Evolutionary conservation across 306 rosid genomes (phyloP).

Genomic region (Sicyos edulis): DNA sequence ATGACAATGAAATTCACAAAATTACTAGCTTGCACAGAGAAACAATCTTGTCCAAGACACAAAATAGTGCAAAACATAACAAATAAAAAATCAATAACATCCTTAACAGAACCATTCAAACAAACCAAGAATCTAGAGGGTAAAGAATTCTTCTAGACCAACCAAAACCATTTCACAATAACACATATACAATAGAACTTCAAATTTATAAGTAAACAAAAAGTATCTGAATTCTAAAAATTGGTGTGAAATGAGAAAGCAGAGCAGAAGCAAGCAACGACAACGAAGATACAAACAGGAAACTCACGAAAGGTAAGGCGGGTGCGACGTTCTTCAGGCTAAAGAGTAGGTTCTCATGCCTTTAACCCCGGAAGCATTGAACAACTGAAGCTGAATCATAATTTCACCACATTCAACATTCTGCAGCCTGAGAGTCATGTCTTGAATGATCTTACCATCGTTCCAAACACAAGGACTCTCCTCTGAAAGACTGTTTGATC

Average conservation of each 20-base stretch:
- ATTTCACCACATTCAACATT: constrained; percentile 75
- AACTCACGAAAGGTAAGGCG: neutral
- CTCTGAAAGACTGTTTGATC: constrained; percentile 45
- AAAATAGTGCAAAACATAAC: neutral
- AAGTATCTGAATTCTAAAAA: neutral
- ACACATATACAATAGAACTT: neutral
- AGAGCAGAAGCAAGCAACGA: neutral
- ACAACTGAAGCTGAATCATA: constrained; percentile 56
- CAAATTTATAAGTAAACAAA: neutral
- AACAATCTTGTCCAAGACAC: neutral
- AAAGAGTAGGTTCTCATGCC: constrained; percentile 22
- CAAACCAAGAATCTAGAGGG: neutral
- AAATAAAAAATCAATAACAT: neutral
- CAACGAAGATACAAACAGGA: neutral
- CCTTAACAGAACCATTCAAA: neutral
- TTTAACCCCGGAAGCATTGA: constrained; percentile 38
- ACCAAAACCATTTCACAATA: neutral
- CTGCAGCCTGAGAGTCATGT: constrained; percentile 56
- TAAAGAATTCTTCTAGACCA: neutral
- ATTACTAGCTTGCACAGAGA: neutral
- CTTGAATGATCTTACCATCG: constrained; percentile 49
- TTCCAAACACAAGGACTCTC: constrained; percentile 71
- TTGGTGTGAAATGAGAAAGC: neutral
- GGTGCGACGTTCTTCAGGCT: neutral
- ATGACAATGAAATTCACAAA: neutral